These are phyloP conservation scores for Haematococcus sp. DNA, from an alignment of 139 green algal genomes.

Conservation along the genomic window DNA sequence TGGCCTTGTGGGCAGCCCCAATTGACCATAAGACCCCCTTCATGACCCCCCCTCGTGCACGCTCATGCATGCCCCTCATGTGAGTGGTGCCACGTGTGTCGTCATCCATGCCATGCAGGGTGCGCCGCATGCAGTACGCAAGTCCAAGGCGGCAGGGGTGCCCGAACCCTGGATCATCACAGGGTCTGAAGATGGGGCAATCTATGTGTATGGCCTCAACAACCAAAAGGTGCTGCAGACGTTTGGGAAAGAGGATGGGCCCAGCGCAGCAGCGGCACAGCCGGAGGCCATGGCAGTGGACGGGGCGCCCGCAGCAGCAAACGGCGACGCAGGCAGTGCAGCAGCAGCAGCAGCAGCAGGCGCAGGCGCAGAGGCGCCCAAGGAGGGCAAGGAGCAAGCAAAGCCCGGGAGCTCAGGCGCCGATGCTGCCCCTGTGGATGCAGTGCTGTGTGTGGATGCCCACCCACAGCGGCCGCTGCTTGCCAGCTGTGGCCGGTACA, in stretches of 20 bases:
- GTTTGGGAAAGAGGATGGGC: too few relatives aligned
- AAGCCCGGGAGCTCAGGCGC: too few relatives aligned
- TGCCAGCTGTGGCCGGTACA: constrained; percentile 46
- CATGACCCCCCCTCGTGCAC: too few relatives aligned
- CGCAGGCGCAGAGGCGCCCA: neutral
- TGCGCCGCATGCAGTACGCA: neutral
- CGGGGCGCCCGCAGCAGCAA: too few relatives aligned
- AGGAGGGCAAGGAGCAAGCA: constrained; percentile 16
- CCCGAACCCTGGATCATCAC: constrained; percentile 59
- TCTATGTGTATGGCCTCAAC: constrained; percentile 84
- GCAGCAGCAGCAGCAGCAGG: constrained; percentile 15
- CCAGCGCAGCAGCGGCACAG: too few relatives aligned
- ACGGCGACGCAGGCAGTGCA: too few relatives aligned
- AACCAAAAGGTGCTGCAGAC: constrained; percentile 36
- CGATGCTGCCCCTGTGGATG: neutral
- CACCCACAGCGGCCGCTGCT: constrained; percentile 34
- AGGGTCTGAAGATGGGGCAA: constrained; percentile 79
- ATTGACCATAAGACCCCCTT: too few relatives aligned
- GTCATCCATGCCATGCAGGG: too few relatives aligned
- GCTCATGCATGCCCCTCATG: too few relatives aligned
- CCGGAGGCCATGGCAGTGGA: too few relatives aligned
- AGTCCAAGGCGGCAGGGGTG: constrained; percentile 2
- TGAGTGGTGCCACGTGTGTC: too few relatives aligned
- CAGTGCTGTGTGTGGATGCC: constrained; percentile 48
- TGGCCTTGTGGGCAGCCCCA: too few relatives aligned